These are phyloP conservation scores for Parascedosporium putredinis DNA, from an alignment of 2,329 filamentous ascomycete genomes.

Conservation along the genomic window DNA sequence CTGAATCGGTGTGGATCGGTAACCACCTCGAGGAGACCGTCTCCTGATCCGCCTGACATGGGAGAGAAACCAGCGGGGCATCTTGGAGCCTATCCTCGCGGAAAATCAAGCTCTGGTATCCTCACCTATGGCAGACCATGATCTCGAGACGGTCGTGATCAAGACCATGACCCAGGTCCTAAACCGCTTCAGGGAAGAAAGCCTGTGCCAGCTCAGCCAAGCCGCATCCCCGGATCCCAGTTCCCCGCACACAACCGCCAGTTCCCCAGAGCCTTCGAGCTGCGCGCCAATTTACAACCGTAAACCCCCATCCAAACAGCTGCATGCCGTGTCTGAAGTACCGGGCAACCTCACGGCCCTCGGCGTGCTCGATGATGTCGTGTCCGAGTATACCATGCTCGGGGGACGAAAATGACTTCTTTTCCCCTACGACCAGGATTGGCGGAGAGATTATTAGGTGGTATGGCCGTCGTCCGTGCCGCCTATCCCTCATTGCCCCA, in stretches of 20 bases:
- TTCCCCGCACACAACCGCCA: background rate
- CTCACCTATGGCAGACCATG: background rate
- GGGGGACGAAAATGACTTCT: too few relatives aligned
- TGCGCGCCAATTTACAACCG: too few relatives aligned
- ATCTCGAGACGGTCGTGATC: background rate
- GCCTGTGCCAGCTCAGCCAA: background rate
- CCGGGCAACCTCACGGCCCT: too few relatives aligned
- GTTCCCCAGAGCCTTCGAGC: background rate
- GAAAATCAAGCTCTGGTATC: background rate
- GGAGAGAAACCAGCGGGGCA: background rate
- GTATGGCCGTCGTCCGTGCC: too few relatives aligned
- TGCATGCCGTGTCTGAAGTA: background rate
- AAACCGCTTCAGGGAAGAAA: background rate
- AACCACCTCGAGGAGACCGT: conserved; percentile 10
- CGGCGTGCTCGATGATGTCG: too few relatives aligned
- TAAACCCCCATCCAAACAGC: background rate
- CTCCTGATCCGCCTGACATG: conserved; percentile 11
- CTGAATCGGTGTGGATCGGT: conserved; percentile 8
- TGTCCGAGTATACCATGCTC: too few relatives aligned
- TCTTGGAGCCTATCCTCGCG: background rate
- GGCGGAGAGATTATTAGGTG: too few relatives aligned
- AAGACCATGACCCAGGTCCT: background rate
- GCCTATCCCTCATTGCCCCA: too few relatives aligned
- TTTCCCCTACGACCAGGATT: too few relatives aligned
- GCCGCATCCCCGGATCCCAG: background rate